Evolutionary conservation across 352 stramenopile genomes (phyloP), one percentile per base, ranked within the genome.

Genomic region (Globisporangium parvum): DNA sequence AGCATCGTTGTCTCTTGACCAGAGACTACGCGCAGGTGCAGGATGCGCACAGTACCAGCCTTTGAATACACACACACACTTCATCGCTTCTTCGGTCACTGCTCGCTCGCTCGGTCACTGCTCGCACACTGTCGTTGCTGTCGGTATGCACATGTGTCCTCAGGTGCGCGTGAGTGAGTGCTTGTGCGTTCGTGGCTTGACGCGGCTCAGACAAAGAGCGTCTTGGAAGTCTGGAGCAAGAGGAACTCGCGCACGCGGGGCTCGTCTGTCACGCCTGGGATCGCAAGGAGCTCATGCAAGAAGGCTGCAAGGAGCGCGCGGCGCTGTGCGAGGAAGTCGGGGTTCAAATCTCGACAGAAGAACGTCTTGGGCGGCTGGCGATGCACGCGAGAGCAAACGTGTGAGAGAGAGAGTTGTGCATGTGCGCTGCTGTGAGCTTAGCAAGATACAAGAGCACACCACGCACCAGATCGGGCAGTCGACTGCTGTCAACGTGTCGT

Each of bases 271-370:
- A 88, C 59, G 23, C 79, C 65, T 4, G 77, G 80, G 37, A 88
- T 88, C 61, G 72, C 70, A 42, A 91, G 72, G 49, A 88, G 60
- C 23, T 84, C 64, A 33, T 82, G 67, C 23, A 91, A 60, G 47
- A 88, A 91, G 35, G 54, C 60, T 26, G 79, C 66, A n/a, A 91
- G 65, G 49, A 70, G 37, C 10, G 65, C 51, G 55, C 76, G 85
- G 54, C 80, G 80, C 59, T 59, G 70, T 41, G 58, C 47, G 40
- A 91, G 47, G 55, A 76, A 91, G 45, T 91, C 80, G 1, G 80
- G 80, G 51, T 87, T 91, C 46, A 91, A 55, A 48, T 91, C 80
- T 24, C 76, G 76, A 47, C 80, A 87, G 63, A 74, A 87, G 49
- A 73, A 87, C 1, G 80, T 87, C 54, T 88, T 91, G 17, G 77